A percentile compares a stretch with the other conserved stretches of the same genome.
Evolutionary conservation across 345 rosid genomes (phyloP).

Genomic region (Euphorbia tirucalli): DNA sequence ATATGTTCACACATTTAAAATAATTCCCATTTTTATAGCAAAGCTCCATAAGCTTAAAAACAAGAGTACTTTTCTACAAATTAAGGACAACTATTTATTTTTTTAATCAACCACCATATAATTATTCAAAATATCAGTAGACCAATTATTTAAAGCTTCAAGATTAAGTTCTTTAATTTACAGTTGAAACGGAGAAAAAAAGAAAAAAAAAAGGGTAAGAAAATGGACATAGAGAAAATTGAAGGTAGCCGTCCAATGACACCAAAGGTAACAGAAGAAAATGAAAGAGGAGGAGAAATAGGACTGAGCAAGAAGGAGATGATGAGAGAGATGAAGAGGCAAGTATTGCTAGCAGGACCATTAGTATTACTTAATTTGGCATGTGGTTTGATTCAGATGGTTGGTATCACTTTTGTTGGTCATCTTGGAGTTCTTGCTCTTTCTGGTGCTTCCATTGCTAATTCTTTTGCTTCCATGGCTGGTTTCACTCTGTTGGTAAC

Average conservation of each 20-base stretch:
- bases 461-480: constrained; percentile 20
- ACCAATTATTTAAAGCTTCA: too few relatives aligned
- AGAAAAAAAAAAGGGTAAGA: too few relatives aligned
- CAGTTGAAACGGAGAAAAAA: too few relatives aligned
- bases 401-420: constrained; percentile 19
- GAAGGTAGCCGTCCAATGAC: constrained; percentile 1
- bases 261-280: not conserved
- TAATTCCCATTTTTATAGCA: too few relatives aligned
- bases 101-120: too few relatives aligned
- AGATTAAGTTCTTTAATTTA: too few relatives aligned
- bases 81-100: too few relatives aligned
- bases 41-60: too few relatives aligned
- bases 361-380: constrained; percentile 5
- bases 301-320: constrained; percentile 24
- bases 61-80: too few relatives aligned
- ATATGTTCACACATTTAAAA: too few relatives aligned
- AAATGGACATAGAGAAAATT: constrained; percentile 19
- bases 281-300: constrained; percentile 13
- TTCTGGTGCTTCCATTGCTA: constrained; percentile 24
- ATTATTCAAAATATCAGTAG: too few relatives aligned
- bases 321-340: constrained; percentile 18
- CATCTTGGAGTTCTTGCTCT: constrained; percentile 26
- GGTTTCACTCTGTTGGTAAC: constrained; percentile 18
- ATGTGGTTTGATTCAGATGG: not conserved
- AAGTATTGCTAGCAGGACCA: constrained; percentile 15